Evolutionary conservation across 2,329 filamentous ascomycete genomes (phyloP).

Genomic region (Metarhizium brunneum): DNA sequence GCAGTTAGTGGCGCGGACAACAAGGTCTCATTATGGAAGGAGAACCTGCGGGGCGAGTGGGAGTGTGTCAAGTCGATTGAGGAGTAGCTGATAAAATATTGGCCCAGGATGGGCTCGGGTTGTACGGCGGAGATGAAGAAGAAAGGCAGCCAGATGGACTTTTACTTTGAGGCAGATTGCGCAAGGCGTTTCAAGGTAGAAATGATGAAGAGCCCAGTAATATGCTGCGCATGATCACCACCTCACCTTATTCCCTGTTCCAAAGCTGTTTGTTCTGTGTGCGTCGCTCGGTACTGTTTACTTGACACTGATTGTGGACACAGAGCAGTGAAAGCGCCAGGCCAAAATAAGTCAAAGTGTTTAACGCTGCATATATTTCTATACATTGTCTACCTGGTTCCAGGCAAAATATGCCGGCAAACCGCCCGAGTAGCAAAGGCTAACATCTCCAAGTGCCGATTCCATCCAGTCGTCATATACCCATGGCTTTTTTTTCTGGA

Average conservation of each 20-base stretch:
- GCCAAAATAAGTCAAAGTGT: too few species aligned
- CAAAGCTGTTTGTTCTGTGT: too few species aligned
- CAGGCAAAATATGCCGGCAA: too few species aligned
- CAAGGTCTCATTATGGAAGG: slow-evolving; percentile 96
- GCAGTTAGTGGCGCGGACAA: slow-evolving; percentile 93
- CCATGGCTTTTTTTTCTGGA: too few species aligned
- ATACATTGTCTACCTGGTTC: too few species aligned
- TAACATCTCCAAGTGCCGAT: too few species aligned
- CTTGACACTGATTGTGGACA: too few species aligned
- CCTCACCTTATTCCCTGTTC: not conserved
- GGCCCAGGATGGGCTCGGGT: not conserved
- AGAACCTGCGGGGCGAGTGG: slow-evolving; percentile 94
- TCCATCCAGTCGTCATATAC: too few species aligned
- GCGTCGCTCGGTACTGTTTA: too few species aligned
- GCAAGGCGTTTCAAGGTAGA: slow-evolving; percentile 28
- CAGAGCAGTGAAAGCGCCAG: too few species aligned
- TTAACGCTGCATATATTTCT: too few species aligned
- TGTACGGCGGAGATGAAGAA: not conserved
- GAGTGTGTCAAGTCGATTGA: slow-evolving; percentile 95
- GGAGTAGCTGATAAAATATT: slow-evolving; percentile 43
- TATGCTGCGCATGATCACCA: not conserved
- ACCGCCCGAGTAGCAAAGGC: too few species aligned
- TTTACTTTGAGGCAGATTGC: not conserved
- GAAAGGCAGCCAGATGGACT: not conserved
- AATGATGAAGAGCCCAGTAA: slow-evolving; percentile 8